Evolutionary conservation across 805 yeast genomes (phyloP).

Genomic region (Jamesozyma spencerorum): DNA sequence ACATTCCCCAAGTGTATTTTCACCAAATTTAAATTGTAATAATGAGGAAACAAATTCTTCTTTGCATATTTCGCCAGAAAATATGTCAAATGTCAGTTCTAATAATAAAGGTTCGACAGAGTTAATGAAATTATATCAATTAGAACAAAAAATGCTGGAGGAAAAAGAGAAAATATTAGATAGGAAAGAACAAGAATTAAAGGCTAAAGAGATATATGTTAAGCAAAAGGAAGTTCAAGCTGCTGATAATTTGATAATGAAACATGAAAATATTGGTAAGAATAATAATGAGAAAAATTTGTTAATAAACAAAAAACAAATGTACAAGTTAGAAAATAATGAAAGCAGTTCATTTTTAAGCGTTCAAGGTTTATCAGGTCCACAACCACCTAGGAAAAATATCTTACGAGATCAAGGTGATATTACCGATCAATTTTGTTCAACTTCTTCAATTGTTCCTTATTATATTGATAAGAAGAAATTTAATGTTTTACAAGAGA

Average conservation of each 20-base stretch:
- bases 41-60: too few relatives aligned
- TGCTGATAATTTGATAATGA: not conserved
- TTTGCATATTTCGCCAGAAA: not conserved
- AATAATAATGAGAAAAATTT: not conserved
- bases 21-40: too few relatives aligned
- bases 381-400: not conserved
- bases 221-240: conserved; percentile 1
- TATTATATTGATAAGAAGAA: not conserved
- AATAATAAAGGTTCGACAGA: not conserved
- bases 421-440: not conserved
- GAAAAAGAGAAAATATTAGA: conserved; percentile 2
- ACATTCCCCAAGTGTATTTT: too few relatives aligned
- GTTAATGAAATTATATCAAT: not conserved
- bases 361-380: too few relatives aligned
- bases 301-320: not conserved
- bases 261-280: not conserved
- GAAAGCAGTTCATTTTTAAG: not conserved
- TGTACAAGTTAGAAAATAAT: not conserved
- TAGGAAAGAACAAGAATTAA: conserved; percentile 4
- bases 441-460: not conserved
- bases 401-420: not conserved
- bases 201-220: conserved; percentile 3
- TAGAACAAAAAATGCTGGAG: not conserved
- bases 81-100: not conserved
- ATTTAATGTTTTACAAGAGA: too few relatives aligned